Conservation (phyloP, 257 asterid genomes). For the Solanum lycopersicoides region DNA sequence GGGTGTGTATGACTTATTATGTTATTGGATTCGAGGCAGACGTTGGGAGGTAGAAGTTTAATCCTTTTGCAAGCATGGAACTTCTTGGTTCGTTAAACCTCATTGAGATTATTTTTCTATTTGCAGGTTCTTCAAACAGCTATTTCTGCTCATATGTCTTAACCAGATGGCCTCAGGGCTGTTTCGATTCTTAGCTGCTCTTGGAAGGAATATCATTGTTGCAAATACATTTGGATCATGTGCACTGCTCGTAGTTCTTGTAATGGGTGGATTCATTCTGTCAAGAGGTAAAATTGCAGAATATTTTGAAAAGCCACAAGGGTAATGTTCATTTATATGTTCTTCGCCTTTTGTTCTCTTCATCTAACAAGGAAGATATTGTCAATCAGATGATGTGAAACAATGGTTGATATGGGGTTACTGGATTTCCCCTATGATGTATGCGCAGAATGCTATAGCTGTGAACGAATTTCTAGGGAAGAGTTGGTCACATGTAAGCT, state of each 20-base stretch:
- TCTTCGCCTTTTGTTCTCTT: neutral
- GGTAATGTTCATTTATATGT: neutral
- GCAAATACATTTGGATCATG: slow-evolving; percentile 11
- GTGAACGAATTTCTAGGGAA: slow-evolving; percentile 76
- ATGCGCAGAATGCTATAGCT: slow-evolving; percentile 61
- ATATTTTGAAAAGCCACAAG: neutral
- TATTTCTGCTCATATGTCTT: neutral
- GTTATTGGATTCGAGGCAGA: slow-evolving; percentile 47
- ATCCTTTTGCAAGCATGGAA: neutral
- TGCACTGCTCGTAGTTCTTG: neutral
- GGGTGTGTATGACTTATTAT: slow-evolving; percentile 36
- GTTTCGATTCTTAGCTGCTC: slow-evolving; percentile 3
- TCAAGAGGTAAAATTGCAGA: slow-evolving; percentile 41
- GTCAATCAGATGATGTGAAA: slow-evolving; percentile 28
- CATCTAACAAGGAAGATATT: neutral
- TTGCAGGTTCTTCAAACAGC: slow-evolving; percentile 9
- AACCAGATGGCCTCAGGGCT: slow-evolving; percentile 3
- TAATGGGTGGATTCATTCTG: slow-evolving; percentile 29
- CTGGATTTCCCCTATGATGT: slow-evolving; percentile 78
- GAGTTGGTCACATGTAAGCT: slow-evolving; percentile 75
- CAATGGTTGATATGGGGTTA: slow-evolving; percentile 82
- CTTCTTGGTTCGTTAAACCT: neutral
- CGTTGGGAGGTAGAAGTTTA: slow-evolving; percentile 8
- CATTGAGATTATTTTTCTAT: neutral
- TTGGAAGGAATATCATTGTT: slow-evolving; percentile 9